A percentile compares a stretch with the other conserved stretches of the same genome.
These are phyloP conservation scores for Ganoderma sinense DNA, from an alignment of 1,284 basidiomycete species.

Conservation along the genomic window DNA sequence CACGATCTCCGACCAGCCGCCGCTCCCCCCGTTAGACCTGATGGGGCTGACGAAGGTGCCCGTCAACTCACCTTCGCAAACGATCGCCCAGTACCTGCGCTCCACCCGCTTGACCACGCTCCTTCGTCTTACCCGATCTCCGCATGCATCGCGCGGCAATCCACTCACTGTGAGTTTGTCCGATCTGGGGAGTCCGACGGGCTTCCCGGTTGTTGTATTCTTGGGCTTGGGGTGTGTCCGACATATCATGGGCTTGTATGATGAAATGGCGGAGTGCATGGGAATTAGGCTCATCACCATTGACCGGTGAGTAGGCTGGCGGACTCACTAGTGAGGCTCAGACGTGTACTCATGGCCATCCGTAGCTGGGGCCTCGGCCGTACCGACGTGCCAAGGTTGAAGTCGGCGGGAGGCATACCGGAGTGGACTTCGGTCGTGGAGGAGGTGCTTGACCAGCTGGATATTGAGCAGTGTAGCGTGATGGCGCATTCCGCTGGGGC, in stretches of 20 bases:
- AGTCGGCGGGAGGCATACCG: constrained; percentile 80
- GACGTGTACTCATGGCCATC: constrained; percentile 2
- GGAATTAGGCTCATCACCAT: constrained; percentile 92
- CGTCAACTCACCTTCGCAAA: constrained; percentile 61
- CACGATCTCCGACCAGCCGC: constrained; percentile 49
- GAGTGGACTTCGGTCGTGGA: constrained; percentile 93
- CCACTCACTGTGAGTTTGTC: constrained; percentile 90
- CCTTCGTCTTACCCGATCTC: constrained; percentile 78
- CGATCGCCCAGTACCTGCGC: constrained; percentile 84
- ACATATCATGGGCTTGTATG: constrained; percentile 94
- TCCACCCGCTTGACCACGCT: constrained; percentile 87
- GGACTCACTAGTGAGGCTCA: constrained; percentile 3
- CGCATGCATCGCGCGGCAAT: constrained; percentile 76
- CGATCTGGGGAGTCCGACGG: constrained; percentile 85
- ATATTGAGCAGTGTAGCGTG: constrained; percentile 83
- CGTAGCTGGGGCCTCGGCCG: constrained; percentile 93
- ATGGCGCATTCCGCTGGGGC: constrained; percentile 98
- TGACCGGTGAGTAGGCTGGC: constrained; percentile 69
- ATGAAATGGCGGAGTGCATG: constrained; percentile 92
- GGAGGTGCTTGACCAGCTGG: constrained; percentile 86
- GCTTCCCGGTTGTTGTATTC: constrained; percentile 90
- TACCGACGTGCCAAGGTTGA: constrained; percentile 75
- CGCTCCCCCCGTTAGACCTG: constrained; percentile 37
- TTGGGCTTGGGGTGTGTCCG: constrained; percentile 94
- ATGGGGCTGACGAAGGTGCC: constrained; percentile 37